A percentile compares a stretch with the other conserved stretches of the same genome.
Evolutionary conservation across 2,329 filamentous ascomycete species (phyloP).

Genomic region (Biscogniauxia sp.): DNA sequence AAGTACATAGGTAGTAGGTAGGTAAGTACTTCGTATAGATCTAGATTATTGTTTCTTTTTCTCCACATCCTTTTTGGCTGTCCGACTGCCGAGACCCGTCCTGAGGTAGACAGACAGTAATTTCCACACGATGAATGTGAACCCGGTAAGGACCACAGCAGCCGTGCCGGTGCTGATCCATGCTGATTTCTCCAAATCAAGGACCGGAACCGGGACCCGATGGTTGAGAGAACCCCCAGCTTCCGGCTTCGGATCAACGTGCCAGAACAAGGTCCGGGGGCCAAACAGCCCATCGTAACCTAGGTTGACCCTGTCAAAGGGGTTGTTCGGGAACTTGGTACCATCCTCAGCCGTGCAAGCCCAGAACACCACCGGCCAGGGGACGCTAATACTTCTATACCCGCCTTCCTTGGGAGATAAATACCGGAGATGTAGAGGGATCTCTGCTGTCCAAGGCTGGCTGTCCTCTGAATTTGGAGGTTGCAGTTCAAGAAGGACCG

Average conservation of each 20-base stretch:
- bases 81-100: slow-evolving; percentile 31
- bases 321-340: slow-evolving; percentile 69
- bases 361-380: slow-evolving; percentile 88
- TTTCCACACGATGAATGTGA: slow-evolving; percentile 68
- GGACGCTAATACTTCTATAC: slow-evolving; percentile 56
- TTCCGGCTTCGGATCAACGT: slow-evolving; percentile 56
- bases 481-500: slow-evolving; percentile 71
- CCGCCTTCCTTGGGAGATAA: slow-evolving; percentile 60
- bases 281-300: slow-evolving; percentile 83
- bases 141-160: slow-evolving; percentile 59
- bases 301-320: slow-evolving; percentile 81
- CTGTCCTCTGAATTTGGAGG: slow-evolving; percentile 43
- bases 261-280: slow-evolving; percentile 78
- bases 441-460: slow-evolving; percentile 59
- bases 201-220: slow-evolving; percentile 61
- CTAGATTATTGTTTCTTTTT: slow-evolving; percentile 29
- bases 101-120: slow-evolving; percentile 40
- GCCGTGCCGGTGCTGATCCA: slow-evolving; percentile 57
- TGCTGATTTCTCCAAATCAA: slow-evolving; percentile 50
- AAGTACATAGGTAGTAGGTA: too few species aligned
- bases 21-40: too few species aligned
- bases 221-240: slow-evolving; percentile 46
- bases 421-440: slow-evolving; percentile 87
- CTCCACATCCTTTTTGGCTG: slow-evolving; percentile 17
- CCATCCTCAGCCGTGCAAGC: slow-evolving; percentile 70